A percentile compares a stretch with the other conserved stretches of the same genome.
Evolutionary conservation across 768 basidiomycete species (phyloP).

Genomic region (Hypsizygus marmoreus): DNA sequence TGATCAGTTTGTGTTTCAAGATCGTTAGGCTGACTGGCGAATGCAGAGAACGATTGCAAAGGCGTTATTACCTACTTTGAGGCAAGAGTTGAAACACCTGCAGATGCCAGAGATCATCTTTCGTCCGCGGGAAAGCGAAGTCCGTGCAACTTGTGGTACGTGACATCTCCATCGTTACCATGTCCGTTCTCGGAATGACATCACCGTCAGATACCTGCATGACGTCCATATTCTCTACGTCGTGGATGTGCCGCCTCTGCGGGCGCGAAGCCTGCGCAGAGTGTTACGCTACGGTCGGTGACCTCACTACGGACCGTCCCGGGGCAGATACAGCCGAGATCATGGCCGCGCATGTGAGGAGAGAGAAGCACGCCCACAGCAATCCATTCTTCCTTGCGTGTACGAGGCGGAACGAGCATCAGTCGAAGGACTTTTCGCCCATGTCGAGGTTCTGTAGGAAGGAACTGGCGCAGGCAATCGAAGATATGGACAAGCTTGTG

Average conservation of each 20-base stretch:
- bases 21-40: constrained; percentile 5
- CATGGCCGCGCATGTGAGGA: constrained; percentile 47
- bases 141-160: constrained; percentile 84
- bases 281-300: constrained; percentile 72
- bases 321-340: constrained; percentile 50
- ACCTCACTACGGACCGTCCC: constrained; percentile 57
- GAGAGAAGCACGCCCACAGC: constrained; percentile 62
- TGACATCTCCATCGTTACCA: constrained; percentile 14
- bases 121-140: constrained; percentile 77
- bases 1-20: constrained; percentile 12
- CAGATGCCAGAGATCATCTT: constrained; percentile 59
- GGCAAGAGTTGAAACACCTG: constrained; percentile 65
- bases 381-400: constrained; percentile 79
- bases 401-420: constrained; percentile 71
- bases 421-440: constrained; percentile 68
- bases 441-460: constrained; percentile 72
- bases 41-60: constrained; percentile 69
- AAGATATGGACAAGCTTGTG: constrained; percentile 66
- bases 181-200: not conserved
- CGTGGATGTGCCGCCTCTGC: constrained; percentile 90
- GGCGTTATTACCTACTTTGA: constrained; percentile 67
- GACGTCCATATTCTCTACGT: constrained; percentile 88
- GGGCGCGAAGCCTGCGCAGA: constrained; percentile 89
- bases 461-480: constrained; percentile 67
- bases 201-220: constrained; percentile 77